Conservation (phyloP, 2,329 filamentous ascomycete genomes). For the Diaporthe sp. region DNA sequence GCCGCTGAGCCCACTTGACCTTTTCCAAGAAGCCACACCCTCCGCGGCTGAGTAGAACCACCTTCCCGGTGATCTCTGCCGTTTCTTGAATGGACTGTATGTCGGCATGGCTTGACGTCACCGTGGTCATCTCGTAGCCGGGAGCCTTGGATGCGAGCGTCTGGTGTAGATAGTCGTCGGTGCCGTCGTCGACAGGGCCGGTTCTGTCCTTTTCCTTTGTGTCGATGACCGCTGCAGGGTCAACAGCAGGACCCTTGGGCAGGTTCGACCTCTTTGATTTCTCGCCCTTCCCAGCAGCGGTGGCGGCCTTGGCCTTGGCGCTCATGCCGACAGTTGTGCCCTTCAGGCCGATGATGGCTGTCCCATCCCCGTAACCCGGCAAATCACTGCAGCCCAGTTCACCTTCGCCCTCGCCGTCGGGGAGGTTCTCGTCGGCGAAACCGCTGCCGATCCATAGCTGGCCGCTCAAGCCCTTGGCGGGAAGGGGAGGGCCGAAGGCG, state of each 20-base stretch:
- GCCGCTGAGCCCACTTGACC: slow-evolving; percentile 94
- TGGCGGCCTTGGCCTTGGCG: slow-evolving; percentile 49
- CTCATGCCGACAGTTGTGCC: slow-evolving; percentile 54
- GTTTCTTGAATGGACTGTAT: slow-evolving; percentile 92
- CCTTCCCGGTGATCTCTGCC: slow-evolving; percentile 92
- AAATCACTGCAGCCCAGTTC: slow-evolving; percentile 97
- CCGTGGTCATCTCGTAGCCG: slow-evolving; percentile 51
- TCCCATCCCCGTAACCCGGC: slow-evolving; percentile 83
- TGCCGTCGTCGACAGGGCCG: slow-evolving; percentile 74
- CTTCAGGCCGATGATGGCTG: slow-evolving; percentile 52
- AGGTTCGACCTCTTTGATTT: slow-evolving; percentile 52
- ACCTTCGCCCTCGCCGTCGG: slow-evolving; percentile 76
- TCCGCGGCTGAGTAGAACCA: slow-evolving; percentile 90
- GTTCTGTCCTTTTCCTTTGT: slow-evolving; percentile 46
- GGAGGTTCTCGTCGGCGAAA: slow-evolving; percentile 83
- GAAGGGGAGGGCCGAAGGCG: slow-evolving; percentile 88
- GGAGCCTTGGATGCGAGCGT: slow-evolving; percentile 49
- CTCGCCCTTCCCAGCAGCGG: slow-evolving; percentile 48
- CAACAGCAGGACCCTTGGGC: slow-evolving; percentile 47
- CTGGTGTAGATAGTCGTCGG: slow-evolving; percentile 85
- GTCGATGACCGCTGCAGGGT: slow-evolving; percentile 44
- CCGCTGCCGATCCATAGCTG: slow-evolving; percentile 94
- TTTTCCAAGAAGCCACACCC: slow-evolving; percentile 98
- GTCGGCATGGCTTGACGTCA: slow-evolving; percentile 77
- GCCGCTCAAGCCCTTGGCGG: slow-evolving; percentile 82